phyloP scores from a whole-genome alignment of 306 rosid species.

The Acacia acuminata region DNA sequence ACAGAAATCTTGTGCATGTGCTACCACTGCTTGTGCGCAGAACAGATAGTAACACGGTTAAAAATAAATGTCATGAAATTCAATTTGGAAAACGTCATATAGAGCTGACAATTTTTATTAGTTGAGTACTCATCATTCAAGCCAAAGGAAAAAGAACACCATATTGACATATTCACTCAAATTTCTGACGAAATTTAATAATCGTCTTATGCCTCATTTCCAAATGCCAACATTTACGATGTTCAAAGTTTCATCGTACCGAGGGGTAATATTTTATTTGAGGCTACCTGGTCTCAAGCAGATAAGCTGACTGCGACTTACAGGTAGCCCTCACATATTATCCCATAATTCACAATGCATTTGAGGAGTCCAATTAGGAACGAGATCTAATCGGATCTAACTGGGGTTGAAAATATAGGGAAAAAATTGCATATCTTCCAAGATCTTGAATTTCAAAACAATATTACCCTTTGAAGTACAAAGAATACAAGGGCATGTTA shows the following conservation, averaged over 20 bases:
- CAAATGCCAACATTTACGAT: neutral
- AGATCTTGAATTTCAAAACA: slow-evolving; percentile 4
- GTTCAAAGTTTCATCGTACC: neutral
- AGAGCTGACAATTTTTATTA: neutral
- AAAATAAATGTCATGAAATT: neutral
- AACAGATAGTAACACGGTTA: neutral
- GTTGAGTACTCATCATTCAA: too few relatives aligned
- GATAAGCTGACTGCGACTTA: neutral
- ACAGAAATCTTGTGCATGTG: neutral
- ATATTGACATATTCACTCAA: neutral
- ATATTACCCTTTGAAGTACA: slow-evolving; percentile 1
- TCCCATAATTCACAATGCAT: slow-evolving; percentile 5
- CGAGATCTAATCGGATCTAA: neutral
- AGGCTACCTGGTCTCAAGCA: too few relatives aligned
- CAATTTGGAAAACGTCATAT: neutral
- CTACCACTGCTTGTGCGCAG: neutral
- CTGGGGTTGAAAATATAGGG: slow-evolving; percentile 2
- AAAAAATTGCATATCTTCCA: neutral
- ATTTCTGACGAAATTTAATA: neutral
- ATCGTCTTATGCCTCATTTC: neutral
- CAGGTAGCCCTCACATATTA: neutral
- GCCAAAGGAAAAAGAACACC: too few relatives aligned
- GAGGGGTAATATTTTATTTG: neutral
- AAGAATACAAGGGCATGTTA: slow-evolving; percentile 17
- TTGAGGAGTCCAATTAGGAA: slow-evolving; percentile 1